Conservation (phyloP, 495 filamentous ascomycete genomes). For the Aspergillus cristatus region DNA sequence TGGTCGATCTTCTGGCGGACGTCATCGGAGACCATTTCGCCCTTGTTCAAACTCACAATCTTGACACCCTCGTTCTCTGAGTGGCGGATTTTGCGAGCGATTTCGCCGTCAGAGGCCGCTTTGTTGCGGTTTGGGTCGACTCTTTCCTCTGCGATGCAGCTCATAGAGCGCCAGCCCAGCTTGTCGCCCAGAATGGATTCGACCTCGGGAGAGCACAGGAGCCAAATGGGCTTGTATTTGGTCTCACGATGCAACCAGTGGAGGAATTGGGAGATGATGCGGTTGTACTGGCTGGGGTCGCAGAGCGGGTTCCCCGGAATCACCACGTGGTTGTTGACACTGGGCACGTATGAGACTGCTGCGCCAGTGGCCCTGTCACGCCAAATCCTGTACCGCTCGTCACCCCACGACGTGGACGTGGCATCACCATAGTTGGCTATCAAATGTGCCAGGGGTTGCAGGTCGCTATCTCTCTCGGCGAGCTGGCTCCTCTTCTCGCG, state of each 20-base stretch:
- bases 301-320: slow-evolving; percentile 78
- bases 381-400: slow-evolving; percentile 75
- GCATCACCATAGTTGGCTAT: slow-evolving; percentile 87
- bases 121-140: slow-evolving; percentile 53
- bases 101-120: slow-evolving; percentile 45
- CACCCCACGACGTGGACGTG: slow-evolving; percentile 79
- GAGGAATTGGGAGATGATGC: slow-evolving; percentile 62
- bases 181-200: slow-evolving; percentile 67
- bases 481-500: slow-evolving; percentile 26
- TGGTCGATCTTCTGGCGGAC: slow-evolving; percentile 55
- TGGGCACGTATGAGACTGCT: slow-evolving; percentile 66
- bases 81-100: slow-evolving; percentile 63
- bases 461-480: slow-evolving; percentile 36
- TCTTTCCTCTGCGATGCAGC: slow-evolving; percentile 76
- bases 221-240: slow-evolving; percentile 72
- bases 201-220: slow-evolving; percentile 57
- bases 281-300: slow-evolving; percentile 58
- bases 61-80: slow-evolving; percentile 72
- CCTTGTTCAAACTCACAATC: slow-evolving; percentile 54
- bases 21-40: slow-evolving; percentile 52
- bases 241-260: slow-evolving; percentile 60
- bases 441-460: slow-evolving; percentile 68
- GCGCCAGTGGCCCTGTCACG: slow-evolving; percentile 68
- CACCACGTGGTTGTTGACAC: slow-evolving; percentile 62
- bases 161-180: slow-evolving; percentile 74